Base-by-base conservation (phyloP, 2,329 filamentous ascomycete genomes). In the Talaromyces sp. region DNA sequence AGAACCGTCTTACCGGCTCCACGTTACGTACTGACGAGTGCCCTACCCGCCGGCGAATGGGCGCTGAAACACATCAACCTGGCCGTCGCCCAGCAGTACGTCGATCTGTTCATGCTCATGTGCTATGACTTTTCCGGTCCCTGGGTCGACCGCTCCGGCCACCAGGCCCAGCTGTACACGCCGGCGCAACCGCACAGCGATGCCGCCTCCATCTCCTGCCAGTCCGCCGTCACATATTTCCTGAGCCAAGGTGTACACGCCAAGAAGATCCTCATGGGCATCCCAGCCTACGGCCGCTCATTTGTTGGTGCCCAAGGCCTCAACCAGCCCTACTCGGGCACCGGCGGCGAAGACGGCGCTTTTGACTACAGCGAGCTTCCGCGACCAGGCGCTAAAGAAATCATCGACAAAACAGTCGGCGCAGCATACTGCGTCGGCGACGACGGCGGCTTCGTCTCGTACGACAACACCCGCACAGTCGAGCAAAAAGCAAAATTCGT, bases 101-200 rank as follows among this genome's bases (percentile, higher is more conserved):
- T 95, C 38, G 89, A 93, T 73, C 82, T 87, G 64, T 77, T 95
- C 71, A 93, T 93, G 71, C 77, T 95, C 38, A 91, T 89, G 84
- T 84, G 89, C 1, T 95, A 92, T 73, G 90, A 95, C 73, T 90
- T 93, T 69, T 86, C 84, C 27, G 89, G 90, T 1, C 80, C 84
- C 3, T 93, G 89, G 89, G 84, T 83, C 1, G 71, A 78, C 31
- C 82, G 82, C 60, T 85, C 84, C 52, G 90, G 89, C 7, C 89
- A 93, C 71, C 90, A 93, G 58, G 85, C 89, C 4, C 89, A 92
- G 70, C 83, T 95, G 1, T 90, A 87, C 69, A 78, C 85, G 1
- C 82, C 85, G 60, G 78, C 74, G 58, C 64, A 70, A 7, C 77
- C 77, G 2, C 82, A 84, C 64, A 84, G 82, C 64, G 82, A 88